phyloP scores from a whole-genome alignment of 164 flowering plant genomes.

The Annona cherimola region DNA sequence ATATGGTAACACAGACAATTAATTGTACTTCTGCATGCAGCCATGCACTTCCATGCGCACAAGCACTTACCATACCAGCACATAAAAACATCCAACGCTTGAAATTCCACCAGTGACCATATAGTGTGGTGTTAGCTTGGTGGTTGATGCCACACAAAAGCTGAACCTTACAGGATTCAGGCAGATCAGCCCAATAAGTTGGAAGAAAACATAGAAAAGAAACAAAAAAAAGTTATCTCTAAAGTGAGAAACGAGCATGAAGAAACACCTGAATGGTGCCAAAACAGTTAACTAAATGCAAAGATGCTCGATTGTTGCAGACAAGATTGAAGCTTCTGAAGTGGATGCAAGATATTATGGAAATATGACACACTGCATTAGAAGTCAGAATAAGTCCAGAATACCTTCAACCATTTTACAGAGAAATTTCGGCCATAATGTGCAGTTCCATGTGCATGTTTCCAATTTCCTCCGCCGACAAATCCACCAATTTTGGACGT shows the following conservation, averaged over 20 bases:
- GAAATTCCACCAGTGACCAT: too few species aligned
- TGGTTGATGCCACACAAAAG: too few species aligned
- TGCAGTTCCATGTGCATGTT: slow-evolving; percentile 97
- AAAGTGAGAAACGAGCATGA: neutral
- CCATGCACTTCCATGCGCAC: too few species aligned
- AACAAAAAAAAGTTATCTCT: too few species aligned
- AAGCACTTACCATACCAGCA: too few species aligned
- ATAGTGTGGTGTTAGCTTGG: too few species aligned
- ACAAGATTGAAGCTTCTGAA: neutral
- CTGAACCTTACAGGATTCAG: too few species aligned
- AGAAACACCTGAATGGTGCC: neutral
- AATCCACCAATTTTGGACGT: slow-evolving; percentile 92
- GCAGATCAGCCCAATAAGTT: too few species aligned
- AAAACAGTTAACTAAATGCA: neutral
- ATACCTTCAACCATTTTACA: slow-evolving; percentile 93
- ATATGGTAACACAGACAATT: too few species aligned
- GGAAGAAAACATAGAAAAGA: too few species aligned
- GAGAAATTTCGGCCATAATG: slow-evolving; percentile 98
- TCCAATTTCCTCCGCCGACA: slow-evolving; percentile 96
- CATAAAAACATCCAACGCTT: too few species aligned
- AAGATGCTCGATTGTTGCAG: neutral
- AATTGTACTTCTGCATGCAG: too few species aligned
- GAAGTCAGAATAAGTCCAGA: neutral
- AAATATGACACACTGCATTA: neutral
- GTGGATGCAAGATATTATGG: neutral